These are phyloP conservation scores for Pholiota conissans DNA, from an alignment of 768 basidiomycete species.

Conservation along the genomic window DNA sequence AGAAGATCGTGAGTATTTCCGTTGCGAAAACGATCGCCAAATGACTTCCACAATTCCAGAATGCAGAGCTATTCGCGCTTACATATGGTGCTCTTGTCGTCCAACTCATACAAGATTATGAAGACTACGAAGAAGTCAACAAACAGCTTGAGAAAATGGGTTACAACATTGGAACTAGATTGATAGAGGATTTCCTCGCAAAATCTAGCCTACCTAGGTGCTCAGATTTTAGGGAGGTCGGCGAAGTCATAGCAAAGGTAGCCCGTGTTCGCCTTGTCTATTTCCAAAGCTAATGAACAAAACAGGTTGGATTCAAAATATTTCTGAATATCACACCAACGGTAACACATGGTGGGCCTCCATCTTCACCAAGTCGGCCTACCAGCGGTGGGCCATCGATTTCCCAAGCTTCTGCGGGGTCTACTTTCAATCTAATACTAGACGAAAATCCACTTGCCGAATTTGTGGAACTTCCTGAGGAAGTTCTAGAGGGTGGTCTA, in stretches of 20 bases:
- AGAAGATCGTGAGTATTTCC: constrained; percentile 79
- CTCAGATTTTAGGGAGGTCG: constrained; percentile 90
- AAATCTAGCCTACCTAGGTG: constrained; percentile 91
- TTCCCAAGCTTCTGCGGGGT: constrained; percentile 45
- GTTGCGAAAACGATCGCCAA: constrained; percentile 1
- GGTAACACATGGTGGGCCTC: constrained; percentile 65
- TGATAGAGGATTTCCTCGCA: constrained; percentile 97
- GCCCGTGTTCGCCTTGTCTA: constrained; percentile 14
- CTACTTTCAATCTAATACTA: constrained; percentile 79
- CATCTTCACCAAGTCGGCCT: constrained; percentile 49
- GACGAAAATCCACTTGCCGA: constrained; percentile 98
- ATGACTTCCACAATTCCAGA: constrained; percentile 50
- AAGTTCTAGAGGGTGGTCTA: constrained; percentile 87
- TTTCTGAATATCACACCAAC: constrained; percentile 91
- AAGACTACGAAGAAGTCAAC: constrained; percentile 93
- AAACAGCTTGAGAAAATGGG: constrained; percentile 99
- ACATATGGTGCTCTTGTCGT: constrained; percentile 98
- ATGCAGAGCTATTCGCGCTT: constrained; percentile 94
- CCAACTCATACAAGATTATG: constrained; percentile 98
- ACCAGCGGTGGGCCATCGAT: constrained; percentile 32
- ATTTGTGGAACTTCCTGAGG: constrained; percentile 95
- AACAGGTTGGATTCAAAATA: constrained; percentile 96
- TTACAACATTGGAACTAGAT: constrained; percentile 93
- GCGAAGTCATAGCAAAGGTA: constrained; percentile 94
- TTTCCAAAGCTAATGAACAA: background rate